These are phyloP conservation scores for Nicotiana otophora DNA, from an alignment of 257 asterid genomes.

Conservation along the genomic window DNA sequence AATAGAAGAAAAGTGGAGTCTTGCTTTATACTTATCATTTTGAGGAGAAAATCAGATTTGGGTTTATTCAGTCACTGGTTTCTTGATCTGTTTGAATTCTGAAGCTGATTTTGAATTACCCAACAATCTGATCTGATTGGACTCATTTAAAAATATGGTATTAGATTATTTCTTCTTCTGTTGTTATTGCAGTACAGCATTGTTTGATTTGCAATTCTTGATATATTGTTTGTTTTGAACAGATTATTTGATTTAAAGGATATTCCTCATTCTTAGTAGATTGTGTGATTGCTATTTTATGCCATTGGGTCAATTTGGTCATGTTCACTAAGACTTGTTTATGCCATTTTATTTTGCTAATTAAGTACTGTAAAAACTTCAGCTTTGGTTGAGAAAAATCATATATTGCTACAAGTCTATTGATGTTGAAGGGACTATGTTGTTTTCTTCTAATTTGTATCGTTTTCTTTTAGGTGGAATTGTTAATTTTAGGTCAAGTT, in stretches of 20 bases:
- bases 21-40: slow-evolving; percentile 12
- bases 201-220: slow-evolving; percentile 4
- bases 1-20: not conserved
- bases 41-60: slow-evolving; percentile 27
- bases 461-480: not conserved
- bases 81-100: slow-evolving; percentile 30
- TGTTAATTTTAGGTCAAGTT: not conserved
- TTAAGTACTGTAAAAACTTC: not conserved
- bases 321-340: not conserved
- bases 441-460: not conserved
- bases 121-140: slow-evolving; percentile 58
- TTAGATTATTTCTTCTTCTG: slow-evolving; percentile 9
- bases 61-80: slow-evolving; percentile 13
- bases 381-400: not conserved
- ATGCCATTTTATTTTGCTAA: not conserved
- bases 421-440: not conserved
- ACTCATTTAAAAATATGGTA: slow-evolving; percentile 59
- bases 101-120: slow-evolving; percentile 33
- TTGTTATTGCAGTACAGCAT: not conserved
- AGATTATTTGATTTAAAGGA: not conserved
- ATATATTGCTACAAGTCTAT: not conserved
- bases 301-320: not conserved
- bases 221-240: slow-evolving; percentile 10
- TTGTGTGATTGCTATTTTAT: not conserved
- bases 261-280: not conserved